Conservation (phyloP, 345 rosid species). For the Populus deltoides region DNA sequence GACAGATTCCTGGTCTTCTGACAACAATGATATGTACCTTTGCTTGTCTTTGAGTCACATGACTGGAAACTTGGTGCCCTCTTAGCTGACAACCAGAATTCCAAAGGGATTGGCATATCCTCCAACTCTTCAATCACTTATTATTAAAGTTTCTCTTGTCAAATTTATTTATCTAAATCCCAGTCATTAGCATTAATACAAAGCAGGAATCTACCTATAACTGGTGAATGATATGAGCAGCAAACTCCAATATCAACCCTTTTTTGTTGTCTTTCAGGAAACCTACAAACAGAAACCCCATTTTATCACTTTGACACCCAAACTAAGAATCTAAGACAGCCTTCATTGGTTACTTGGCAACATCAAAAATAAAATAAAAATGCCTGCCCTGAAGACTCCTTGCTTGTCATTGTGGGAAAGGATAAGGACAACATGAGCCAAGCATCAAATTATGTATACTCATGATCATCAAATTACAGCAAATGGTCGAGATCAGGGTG, state of each 20-base stretch:
- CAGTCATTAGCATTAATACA: neutral
- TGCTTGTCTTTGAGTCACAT: neutral
- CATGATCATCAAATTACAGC: neutral
- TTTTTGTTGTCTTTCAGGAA: no score
- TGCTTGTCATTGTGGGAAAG: neutral
- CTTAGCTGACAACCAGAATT: neutral
- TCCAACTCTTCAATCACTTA: neutral
- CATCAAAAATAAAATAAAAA: neutral
- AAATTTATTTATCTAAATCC: neutral
- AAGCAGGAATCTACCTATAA: neutral
- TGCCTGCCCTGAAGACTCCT: neutral
- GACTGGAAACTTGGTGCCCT: neutral
- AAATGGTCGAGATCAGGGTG: neutral
- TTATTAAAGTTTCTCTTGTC: neutral
- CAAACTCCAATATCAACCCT: neutral
- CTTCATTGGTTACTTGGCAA: neutral
- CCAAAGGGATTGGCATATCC: neutral
- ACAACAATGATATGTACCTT: neutral
- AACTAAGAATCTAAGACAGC: neutral
- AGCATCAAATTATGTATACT: neutral
- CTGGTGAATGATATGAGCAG: neutral
- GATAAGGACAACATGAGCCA: neutral
- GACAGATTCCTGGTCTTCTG: neutral
- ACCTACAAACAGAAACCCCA: no score
- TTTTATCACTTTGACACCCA: neutral